A percentile compares a stretch with the other conserved stretches of the same genome.
Evolutionary conservation across 495 filamentous ascomycete species (phyloP).

Genomic region (Antarctomyces pellizariae): DNA sequence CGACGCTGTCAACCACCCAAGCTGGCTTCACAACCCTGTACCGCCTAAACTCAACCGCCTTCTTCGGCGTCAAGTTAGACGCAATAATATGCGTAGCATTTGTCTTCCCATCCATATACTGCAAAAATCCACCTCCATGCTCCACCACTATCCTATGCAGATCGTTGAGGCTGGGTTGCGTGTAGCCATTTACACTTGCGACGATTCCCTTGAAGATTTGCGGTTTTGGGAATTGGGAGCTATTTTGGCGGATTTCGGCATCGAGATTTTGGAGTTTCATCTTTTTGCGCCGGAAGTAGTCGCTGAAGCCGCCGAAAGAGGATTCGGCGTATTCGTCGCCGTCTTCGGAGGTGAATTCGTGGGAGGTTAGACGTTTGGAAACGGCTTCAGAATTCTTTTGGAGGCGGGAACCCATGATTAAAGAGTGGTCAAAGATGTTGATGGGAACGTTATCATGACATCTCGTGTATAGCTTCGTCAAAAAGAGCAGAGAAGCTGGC

Average conservation of each 20-base stretch:
- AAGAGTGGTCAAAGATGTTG: too few relatives aligned
- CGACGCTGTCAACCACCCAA: slow-evolving; percentile 80
- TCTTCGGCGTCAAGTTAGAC: slow-evolving; percentile 73
- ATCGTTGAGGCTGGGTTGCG: slow-evolving; percentile 71
- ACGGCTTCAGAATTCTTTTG: slow-evolving; percentile 52
- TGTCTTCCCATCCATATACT: slow-evolving; percentile 89
- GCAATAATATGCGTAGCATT: slow-evolving; percentile 88
- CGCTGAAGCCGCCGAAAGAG: slow-evolving; percentile 64
- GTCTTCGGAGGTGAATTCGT: slow-evolving; percentile 34
- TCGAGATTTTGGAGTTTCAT: slow-evolving; percentile 89
- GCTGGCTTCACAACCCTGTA: slow-evolving; percentile 93
- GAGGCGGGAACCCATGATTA: slow-evolving; percentile 51
- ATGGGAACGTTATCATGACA: too few relatives aligned
- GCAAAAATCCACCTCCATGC: slow-evolving; percentile 80
- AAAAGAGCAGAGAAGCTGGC: too few relatives aligned
- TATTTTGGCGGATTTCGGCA: slow-evolving; percentile 39
- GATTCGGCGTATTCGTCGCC: slow-evolving; percentile 84
- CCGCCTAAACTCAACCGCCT: slow-evolving; percentile 56
- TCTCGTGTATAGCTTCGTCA: too few relatives aligned
- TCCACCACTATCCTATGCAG: slow-evolving; percentile 67
- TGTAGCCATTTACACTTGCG: slow-evolving; percentile 82
- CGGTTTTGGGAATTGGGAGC: slow-evolving; percentile 37
- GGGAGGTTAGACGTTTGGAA: slow-evolving; percentile 66
- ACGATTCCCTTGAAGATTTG: slow-evolving; percentile 77
- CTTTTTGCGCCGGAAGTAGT: slow-evolving; percentile 88